Evolutionary conservation across 345 rosid genomes (phyloP), one percentile per base, ranked within the genome.

Genomic region (Cardamine occulta): DNA sequence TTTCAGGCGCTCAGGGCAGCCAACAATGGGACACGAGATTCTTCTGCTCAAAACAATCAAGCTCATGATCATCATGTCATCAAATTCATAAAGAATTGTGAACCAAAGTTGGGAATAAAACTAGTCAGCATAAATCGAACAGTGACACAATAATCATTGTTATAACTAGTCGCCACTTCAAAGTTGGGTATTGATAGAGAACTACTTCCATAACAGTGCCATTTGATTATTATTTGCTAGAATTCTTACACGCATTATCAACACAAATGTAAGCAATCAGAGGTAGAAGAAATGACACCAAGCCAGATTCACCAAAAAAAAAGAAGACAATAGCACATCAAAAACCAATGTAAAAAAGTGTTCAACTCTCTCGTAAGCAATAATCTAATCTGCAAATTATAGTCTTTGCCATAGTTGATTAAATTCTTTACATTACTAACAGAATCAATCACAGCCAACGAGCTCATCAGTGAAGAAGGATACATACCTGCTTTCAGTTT

Each of bases 11-110:
- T 85, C 93, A 21, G 80, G 86, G 63, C 98, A 94, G 67, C 95
- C 95, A 78, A 79, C 93, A 70, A 94, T 88, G 11, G 97, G 96
- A 78, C 97, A 91, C 21, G 82, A 88, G 32, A 89, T 80, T 80
- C 70, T 87, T 80, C 96, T 94, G 89, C 66, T 48, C 62, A 82
- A 66, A 70, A 56, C 66, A 80, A 79, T 49, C 24, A 72, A 51
- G 23, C 62, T 63, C 4, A 23, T 73, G 54, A 54, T 52, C 39
- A 74, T 57, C 13, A 10, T 40, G 68, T 15, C 58, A 68, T 12
- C 18, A 45, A 34, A 19, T 31, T 51, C 58, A 24, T 23, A 26
- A 23, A 54, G 26, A 23, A 19, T 31, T 60, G 28, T 34, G 15
- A 56, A 55, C 19, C 35, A 35, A 48, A 71, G 9, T 58, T 15